Conservation (phyloP, 371 early-diverging fungal species). For the Mucor indicus region DNA sequence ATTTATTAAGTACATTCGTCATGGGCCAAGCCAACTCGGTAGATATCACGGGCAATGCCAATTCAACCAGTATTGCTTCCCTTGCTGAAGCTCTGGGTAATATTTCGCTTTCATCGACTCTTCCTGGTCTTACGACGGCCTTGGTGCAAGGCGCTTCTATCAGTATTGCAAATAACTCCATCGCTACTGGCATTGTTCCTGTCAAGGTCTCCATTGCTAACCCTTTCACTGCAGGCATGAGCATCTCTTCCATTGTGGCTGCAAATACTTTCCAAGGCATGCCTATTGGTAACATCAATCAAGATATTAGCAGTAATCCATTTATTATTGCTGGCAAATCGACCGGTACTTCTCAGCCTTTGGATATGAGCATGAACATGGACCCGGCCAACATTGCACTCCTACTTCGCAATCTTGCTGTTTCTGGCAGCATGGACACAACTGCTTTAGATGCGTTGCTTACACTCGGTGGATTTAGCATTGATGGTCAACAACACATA, state of each 20-base stretch:
- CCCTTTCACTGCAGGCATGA: conserved; percentile 53
- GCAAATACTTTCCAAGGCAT: conserved; percentile 46
- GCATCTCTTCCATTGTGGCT: conserved; percentile 46
- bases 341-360: conserved; percentile 24
- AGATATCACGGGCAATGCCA: conserved; percentile 41
- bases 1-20: conserved; percentile 49
- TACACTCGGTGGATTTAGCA: conserved; percentile 41
- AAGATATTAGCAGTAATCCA: conserved; percentile 46
- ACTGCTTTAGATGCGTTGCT: conserved; percentile 46
- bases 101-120: conserved; percentile 39
- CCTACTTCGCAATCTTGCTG: conserved; percentile 47
- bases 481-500: conserved; percentile 35
- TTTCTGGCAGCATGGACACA: conserved; percentile 40
- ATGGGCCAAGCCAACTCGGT: conserved; percentile 50
- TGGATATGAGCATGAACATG: conserved; percentile 42
- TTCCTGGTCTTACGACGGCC: conserved; percentile 50
- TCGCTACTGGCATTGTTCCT: conserved; percentile 39
- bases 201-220: conserved; percentile 52
- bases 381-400: conserved; percentile 43
- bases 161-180: conserved; percentile 38
- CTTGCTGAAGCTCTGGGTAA: conserved; percentile 41
- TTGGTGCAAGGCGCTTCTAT: conserved; percentile 46
- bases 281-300: conserved; percentile 51
- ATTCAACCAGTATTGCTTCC: conserved; percentile 47
- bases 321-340: conserved; percentile 34